These are phyloP conservation scores for Amphicarpaea edgeworthii DNA, from an alignment of 306 rosid species.

Conservation along the genomic window DNA sequence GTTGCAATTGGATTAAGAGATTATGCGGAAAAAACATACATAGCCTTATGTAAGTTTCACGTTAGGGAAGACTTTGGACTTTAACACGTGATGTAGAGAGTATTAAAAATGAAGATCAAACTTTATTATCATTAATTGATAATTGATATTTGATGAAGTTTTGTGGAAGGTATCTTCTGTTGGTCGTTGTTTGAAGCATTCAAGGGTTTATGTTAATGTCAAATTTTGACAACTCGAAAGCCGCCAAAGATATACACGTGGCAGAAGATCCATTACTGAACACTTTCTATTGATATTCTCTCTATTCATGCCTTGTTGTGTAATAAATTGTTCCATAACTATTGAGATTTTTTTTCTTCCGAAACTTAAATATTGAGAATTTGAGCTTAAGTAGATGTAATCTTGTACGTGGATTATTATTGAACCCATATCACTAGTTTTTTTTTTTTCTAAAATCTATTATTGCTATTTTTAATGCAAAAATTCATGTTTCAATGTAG, in stretches of 20 bases:
- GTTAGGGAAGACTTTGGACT: no score
- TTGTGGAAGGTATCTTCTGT: not conserved
- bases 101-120: no score
- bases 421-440: no score
- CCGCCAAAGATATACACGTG: conserved; percentile 33
- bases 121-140: no score
- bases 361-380: no score
- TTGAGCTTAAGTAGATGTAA: no score
- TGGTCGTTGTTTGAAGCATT: conserved; percentile 46
- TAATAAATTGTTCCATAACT: not conserved
- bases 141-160: not conserved
- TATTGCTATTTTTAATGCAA: no score
- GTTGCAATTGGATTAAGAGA: conserved; percentile 25
- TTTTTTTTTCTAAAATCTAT: no score
- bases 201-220: conserved; percentile 33
- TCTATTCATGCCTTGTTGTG: not conserved
- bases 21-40: not conserved
- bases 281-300: not conserved
- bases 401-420: no score
- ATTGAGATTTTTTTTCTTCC: not conserved
- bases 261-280: not conserved
- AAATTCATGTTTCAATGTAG: no score
- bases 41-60: not conserved
- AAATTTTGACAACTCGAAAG: conserved; percentile 32
- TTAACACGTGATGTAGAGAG: no score